These are phyloP conservation scores for Nepenthes mirabilis DNA, from an alignment of 148 eudicot genomes.

Conservation along the genomic window DNA sequence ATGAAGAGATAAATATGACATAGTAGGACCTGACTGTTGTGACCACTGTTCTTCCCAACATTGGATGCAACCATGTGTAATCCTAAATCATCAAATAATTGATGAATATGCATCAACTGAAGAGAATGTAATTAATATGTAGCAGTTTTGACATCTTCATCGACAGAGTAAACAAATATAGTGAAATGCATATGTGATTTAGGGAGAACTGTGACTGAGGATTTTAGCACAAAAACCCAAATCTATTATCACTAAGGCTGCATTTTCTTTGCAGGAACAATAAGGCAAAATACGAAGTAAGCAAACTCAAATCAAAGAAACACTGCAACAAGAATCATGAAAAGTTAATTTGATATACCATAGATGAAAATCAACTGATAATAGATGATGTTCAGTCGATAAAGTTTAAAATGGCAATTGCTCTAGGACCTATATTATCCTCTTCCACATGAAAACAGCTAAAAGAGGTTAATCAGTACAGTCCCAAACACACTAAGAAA, in stretches of 20 bases:
- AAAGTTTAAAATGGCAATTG: constrained; percentile 6
- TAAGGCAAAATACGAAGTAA: too few relatives aligned
- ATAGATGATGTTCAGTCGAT: constrained; percentile 1
- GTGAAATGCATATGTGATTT: too few relatives aligned
- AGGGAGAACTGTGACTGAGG: too few relatives aligned
- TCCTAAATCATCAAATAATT: not conserved
- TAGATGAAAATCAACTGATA: constrained; percentile 1
- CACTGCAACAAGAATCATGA: too few relatives aligned
- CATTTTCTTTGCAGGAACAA: too few relatives aligned
- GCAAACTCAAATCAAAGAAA: too few relatives aligned
- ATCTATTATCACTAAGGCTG: too few relatives aligned
- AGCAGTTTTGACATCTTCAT: too few relatives aligned
- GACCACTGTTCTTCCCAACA: constrained; percentile 21
- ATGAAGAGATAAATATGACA: not conserved
- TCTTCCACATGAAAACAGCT: not conserved
- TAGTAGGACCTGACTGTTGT: constrained; percentile 12
- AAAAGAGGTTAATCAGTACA: not conserved
- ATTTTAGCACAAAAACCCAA: too few relatives aligned
- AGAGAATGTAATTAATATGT: not conserved
- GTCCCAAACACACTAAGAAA: constrained; percentile 1
- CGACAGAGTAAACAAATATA: too few relatives aligned
- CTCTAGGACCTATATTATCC: constrained; percentile 3
- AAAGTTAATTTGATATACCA: not conserved
- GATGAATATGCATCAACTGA: too few relatives aligned
- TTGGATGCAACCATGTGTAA: constrained; percentile 16